Base-by-base conservation (phyloP, 352 stramenopile species). In the Thalassiosira hispida region DNA sequence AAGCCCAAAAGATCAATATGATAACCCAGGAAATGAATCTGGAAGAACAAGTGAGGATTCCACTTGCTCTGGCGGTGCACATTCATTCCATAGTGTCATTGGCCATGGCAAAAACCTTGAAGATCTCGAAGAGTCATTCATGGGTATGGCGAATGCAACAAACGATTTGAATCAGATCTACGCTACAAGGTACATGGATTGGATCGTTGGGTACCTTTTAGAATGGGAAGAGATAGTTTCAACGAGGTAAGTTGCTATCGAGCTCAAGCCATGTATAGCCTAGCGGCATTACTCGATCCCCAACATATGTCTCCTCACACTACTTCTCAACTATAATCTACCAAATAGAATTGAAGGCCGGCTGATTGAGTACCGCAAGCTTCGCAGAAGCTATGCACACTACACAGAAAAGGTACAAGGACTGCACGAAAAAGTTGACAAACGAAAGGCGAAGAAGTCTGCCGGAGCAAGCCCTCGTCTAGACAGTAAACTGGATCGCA, bases 331-430 rank as follows among this genome's bases (percentile, higher is more conserved):
- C 16, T 31, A 57, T 57, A 3, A 29, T 31, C 29, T 23, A 25
- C 14, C 35, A 20, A 57, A 31, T 9, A 57, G 62, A 27, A 61
- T 71, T 20, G 44, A 71, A 61, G 40, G 38, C 2, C n/a, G 62
- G n/a, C 42, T 71, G 9, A 46, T 71, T 25, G 44, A 71, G 42
- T 71, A 60, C 47, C 38, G 47, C 22, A 60, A 57, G 42, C 38
- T 71, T 18, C 38, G 62, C 9, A 16, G 8, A 31, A 23, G 6
- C n/a, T 56, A 59, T 23, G 44, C 31, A 16, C 62, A 71, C 42
- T 71, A 71, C 29, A 29, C 22, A 5, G 23, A 53, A n/a, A 71
- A 71, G 20, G 62, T 71, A 1, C 5, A 31, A 12, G 62, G 44
- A 7, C 23, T 71, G 8, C 52, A 61, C 14, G 9, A 42, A 61